Evolutionary conservation across 129 eudicot genomes (phyloP).

Genomic region (Daucus carota): DH1_v3.0 NC_030386.2:14573501-14574000

Average conservation of each 20-base stretch:
- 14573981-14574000: constrained; percentile 75
- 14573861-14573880: constrained; percentile 95
- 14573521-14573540: neutral
- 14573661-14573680: neutral
- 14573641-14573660: neutral
- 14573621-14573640: neutral
- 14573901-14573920: constrained; percentile 63
- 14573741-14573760: neutral
- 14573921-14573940: constrained; percentile 56
- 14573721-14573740: neutral
- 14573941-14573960: constrained; percentile 62
- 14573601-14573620: neutral
- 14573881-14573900: constrained; percentile 65
- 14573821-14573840: constrained; percentile 79
- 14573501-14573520: neutral
- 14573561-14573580: neutral
- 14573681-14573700: neutral
- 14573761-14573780: neutral
- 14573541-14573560: neutral
- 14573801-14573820: constrained; percentile 90
- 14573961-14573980: constrained; percentile 61
- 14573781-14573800: constrained; percentile 22
- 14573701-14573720: neutral
- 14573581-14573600: neutral
- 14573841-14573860: constrained; percentile 55